Evolutionary conservation across 129 eudicot species (phyloP), one percentile per base, ranked within the genome.

Genomic region (Glebionis coronaria): DNA sequence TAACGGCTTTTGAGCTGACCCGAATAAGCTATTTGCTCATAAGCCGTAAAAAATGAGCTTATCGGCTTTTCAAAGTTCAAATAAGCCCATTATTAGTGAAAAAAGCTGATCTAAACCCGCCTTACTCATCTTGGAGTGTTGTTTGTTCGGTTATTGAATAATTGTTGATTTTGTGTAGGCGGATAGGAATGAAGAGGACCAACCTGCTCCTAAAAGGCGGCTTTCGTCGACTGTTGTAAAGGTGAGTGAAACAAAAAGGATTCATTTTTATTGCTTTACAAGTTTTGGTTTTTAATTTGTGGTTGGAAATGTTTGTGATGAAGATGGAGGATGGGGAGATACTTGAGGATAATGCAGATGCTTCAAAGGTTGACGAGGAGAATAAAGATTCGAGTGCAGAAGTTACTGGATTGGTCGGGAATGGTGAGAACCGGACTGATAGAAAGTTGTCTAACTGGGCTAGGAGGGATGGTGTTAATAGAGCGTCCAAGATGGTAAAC

Each of bases 201-300:
- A 86, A 68, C 97, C 96, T 1, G 78, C 95, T 7, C 90, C 95
- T 0, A 93, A 93, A 68, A 83, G 92, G 72, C 73, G 96, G 44
- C 82, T 93, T 52, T 86, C 95, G 53, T 93, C 99, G 0, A 92
- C 99, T 81, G 96, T 93, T 75, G 92, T 93, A 63, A 93, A 86
- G 95, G 99, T 92, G 66, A 51, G 65, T 5, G 42, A 44, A 13
- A 53, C 38, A 10, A 42, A n/a, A 47, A 28, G 42, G 42, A 64
- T 42, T 16, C 9, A 4, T 58, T 1, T 13, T 40, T 25, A 2
- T 9, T 5, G 15, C 66, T 0, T 31, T 66, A 12, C 29, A 28
- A 5, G 16, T 38, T 38, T 60, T 38, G 8, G 51, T 57, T 31
- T 42, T 5, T 23, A 15, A 45, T 59, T 58, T 45, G 1, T 18